Conservation (phyloP, 805 yeast species). For the Ogataea degrootiae region DNA sequence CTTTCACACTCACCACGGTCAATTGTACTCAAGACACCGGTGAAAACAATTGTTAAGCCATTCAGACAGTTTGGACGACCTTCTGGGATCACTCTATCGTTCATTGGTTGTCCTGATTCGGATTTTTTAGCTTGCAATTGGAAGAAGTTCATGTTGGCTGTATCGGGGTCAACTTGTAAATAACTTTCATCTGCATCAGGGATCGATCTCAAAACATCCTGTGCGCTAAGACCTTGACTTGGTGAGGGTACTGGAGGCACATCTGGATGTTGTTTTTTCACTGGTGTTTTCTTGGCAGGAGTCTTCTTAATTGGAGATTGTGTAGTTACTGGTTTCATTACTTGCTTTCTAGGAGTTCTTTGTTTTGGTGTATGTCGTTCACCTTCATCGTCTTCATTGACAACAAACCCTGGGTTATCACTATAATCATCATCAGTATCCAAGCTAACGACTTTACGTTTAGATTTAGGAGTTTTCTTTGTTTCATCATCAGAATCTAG, state of each 20-base stretch:
- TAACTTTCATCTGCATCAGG: constrained; percentile 64
- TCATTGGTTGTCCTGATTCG: constrained; percentile 30
- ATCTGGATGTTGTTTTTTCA: background rate
- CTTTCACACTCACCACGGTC: constrained; percentile 73
- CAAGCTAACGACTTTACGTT: background rate
- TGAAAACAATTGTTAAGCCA: constrained; percentile 89
- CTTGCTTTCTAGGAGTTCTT: background rate
- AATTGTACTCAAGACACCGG: constrained; percentile 79
- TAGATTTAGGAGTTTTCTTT: background rate
- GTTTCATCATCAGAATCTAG: constrained; percentile 12
- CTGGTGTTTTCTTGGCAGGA: constrained; percentile 5
- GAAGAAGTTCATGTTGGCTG: constrained; percentile 45
- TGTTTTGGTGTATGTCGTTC: background rate
- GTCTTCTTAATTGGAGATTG: background rate
- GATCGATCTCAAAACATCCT: constrained; percentile 54
- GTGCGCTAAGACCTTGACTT: constrained; percentile 35
- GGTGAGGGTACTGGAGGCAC: background rate
- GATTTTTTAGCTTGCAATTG: constrained; percentile 50
- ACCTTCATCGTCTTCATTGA: background rate
- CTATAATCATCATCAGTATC: background rate
- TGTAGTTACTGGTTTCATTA: background rate
- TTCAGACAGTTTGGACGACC: constrained; percentile 83
- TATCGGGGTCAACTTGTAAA: constrained; percentile 36
- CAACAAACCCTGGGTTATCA: background rate
- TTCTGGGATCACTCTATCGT: constrained; percentile 56